phyloP scores from a whole-genome alignment of 108 stramenopile species.

The Cyclotella baltica region DNA sequence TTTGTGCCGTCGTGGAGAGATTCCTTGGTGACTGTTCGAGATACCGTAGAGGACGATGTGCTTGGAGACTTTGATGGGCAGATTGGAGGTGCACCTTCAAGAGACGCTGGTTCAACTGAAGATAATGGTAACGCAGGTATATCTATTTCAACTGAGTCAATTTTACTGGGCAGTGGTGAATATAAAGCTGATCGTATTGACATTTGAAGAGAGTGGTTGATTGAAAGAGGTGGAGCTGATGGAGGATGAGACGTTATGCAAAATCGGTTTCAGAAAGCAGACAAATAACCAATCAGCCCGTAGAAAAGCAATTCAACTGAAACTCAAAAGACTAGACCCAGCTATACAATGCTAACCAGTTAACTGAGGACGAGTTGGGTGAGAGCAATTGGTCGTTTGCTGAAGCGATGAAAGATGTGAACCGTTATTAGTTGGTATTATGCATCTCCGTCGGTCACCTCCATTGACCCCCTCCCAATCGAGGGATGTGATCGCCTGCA shows the following conservation, averaged over 20 bases:
- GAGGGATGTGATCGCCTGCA: too few relatives aligned
- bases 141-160: not conserved
- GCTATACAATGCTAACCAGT: too few relatives aligned
- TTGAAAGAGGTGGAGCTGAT: not conserved
- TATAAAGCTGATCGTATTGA: not conserved
- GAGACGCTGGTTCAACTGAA: not conserved
- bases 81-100: not conserved
- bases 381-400: too few relatives aligned
- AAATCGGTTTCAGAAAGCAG: too few relatives aligned
- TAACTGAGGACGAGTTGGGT: too few relatives aligned
- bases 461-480: too few relatives aligned
- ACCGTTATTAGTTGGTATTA: too few relatives aligned
- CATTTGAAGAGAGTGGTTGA: not conserved
- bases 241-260: not conserved
- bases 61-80: not conserved
- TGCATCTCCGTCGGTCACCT: too few relatives aligned
- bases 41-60: not conserved
- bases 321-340: too few relatives aligned
- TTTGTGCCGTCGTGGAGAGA: not conserved
- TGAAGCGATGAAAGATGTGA: too few relatives aligned
- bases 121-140: not conserved
- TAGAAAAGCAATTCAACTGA: too few relatives aligned
- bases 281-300: too few relatives aligned
- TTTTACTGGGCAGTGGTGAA: not conserved
- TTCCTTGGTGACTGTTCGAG: conserved; percentile 9